Base-by-base conservation (phyloP, 2,329 filamentous ascomycete species). In the Hymenoscyphus fructigenus region DNA sequence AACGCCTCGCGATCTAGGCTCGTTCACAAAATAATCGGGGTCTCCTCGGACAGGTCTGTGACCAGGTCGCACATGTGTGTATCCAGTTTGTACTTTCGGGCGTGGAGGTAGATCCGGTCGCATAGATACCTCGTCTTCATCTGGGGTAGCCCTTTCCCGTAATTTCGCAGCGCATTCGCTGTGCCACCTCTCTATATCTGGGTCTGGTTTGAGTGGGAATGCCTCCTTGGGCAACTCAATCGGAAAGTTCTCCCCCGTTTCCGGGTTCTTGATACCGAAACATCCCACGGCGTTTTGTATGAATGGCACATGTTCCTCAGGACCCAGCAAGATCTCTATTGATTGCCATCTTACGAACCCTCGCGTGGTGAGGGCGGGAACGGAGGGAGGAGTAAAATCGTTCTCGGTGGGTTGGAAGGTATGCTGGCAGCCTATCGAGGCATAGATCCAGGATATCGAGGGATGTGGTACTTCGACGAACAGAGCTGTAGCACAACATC, bases 341-440 rank as follows among this genome's bases (percentile, higher is more conserved):
- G 91, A 92, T 80, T 97, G 90, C 94, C 94, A 99, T 76, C 92
- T 88, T 55, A 94, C 91, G 76, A 96, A 99, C 50, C 95, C 95
- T 73, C 87, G 86, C 0, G 85, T 82, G 41, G 94, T 96, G 63
- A 99, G 80, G 15, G 93, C 91, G 0, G 95, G 95, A 53, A 97
- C 85, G 0, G 85, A 88, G 0, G 94, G 95, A 0, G 88, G 82
- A 3, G 84, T 85, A 75, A 91, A 97, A 68, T 91, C 86, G 47
- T 87, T 85, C 58, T 78, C 77, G 1, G 86, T 86, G 0, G 92
- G 92, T 70, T 96, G 91, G 32, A 98, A 83, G 59, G 88, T 88
- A 78, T 98, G 94, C 72, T 93, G 91, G 76, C 94, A 97, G 71
- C 94, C 95, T 60, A 96, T 86, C 7, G 91, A 91, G 74, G 92